Percentiles rank a stretch among this genome's conserved stretches.
These are phyloP conservation scores for Phytophthora pini DNA, from an alignment of 352 stramenopile genomes.

Conservation along the genomic window DNA sequence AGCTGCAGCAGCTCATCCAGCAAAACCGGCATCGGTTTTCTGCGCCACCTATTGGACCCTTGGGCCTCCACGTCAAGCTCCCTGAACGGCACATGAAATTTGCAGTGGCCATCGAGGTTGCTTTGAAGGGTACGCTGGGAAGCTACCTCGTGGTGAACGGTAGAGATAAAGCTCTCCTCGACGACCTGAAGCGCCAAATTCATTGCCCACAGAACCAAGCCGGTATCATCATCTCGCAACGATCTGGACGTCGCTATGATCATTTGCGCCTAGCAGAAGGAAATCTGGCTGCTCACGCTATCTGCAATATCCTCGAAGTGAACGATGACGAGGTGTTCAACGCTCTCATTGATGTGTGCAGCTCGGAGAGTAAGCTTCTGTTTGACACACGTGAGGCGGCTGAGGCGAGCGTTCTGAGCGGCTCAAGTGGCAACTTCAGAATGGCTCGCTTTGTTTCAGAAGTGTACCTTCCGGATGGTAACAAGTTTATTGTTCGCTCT, in stretches of 20 bases:
- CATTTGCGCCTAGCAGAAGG: slow-evolving; percentile 68
- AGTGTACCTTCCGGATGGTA: slow-evolving; percentile 71
- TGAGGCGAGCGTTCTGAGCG: slow-evolving; percentile 61
- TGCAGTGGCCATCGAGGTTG: slow-evolving; percentile 74
- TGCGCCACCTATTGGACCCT: slow-evolving; percentile 68
- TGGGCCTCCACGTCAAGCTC: slow-evolving; percentile 79
- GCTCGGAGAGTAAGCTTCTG: slow-evolving; percentile 76
- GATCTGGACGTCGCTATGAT: slow-evolving; percentile 54
- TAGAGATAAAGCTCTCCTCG: slow-evolving; percentile 75
- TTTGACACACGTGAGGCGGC: slow-evolving; percentile 68
- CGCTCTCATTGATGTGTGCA: slow-evolving; percentile 79
- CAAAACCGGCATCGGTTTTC: slow-evolving; percentile 73
- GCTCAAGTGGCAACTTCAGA: slow-evolving; percentile 61
- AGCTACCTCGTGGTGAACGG: slow-evolving; percentile 84
- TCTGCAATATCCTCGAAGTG: slow-evolving; percentile 82
- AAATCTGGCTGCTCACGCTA: slow-evolving; percentile 56
- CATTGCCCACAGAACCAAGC: slow-evolving; percentile 75
- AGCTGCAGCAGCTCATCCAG: slow-evolving; percentile 80
- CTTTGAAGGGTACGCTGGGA: slow-evolving; percentile 73
- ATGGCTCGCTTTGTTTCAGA: slow-evolving; percentile 75
- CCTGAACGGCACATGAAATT: slow-evolving; percentile 73
- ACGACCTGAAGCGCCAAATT: slow-evolving; percentile 73
- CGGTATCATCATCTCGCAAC: slow-evolving; percentile 83
- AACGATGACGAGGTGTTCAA: slow-evolving; percentile 85
- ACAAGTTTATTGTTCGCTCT: slow-evolving; percentile 80